Base-by-base conservation (phyloP, 1,284 basidiomycete genomes). In the Ustilago curta region DNA sequence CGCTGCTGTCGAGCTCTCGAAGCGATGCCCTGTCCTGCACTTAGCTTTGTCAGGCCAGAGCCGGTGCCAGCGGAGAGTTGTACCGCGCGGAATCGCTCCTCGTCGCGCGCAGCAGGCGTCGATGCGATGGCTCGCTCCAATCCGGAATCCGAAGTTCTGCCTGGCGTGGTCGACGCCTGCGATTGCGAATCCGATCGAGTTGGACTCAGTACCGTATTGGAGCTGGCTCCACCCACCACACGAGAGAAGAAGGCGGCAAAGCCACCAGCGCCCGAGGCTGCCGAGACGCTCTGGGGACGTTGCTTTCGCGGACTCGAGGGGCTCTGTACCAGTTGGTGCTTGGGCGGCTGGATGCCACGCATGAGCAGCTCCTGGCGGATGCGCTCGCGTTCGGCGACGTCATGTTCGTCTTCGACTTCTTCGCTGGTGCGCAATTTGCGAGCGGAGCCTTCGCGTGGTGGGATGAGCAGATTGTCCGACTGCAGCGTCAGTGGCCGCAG, bases 401-500 rank as follows among this genome's bases (percentile, higher is more conserved):
- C 79, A 25, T 66, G 48, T 29, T 70, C 67, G 47, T 81, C 78
- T 52, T 80, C 78, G 18, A 76, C 55, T 50, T 80, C 78, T 45
- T 78, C 78, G 47, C 65, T 70, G 19, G 70, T 66, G 7, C 69
- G 59, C 51, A 79, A 23, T 27, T 73, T 76, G 44, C 77, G 60
- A 16, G 71, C 71, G 0, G 70, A 65, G 4, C 42, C 59, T 8
- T 69, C 66, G 50, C 66, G 65, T 12, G 66, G 39, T 0, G 66
- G 66, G 4, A 70, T 70, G 27, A 62, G 54, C 29, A 66, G 56
- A 42, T 53, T 70, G 52, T 62, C 54, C 8, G 66, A 56, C 37
- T 66, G 66, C 44, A 93, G 87, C 7, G 91, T 92, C 42, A 93
- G 86, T 8, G 91, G 91, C 14, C 91, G 91, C 63, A 93, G 85